Percentiles rank a stretch among this genome's conserved stretches.
Conservation (phyloP, 345 rosid genomes). For the Psidium friedrichsthalianum region DNA sequence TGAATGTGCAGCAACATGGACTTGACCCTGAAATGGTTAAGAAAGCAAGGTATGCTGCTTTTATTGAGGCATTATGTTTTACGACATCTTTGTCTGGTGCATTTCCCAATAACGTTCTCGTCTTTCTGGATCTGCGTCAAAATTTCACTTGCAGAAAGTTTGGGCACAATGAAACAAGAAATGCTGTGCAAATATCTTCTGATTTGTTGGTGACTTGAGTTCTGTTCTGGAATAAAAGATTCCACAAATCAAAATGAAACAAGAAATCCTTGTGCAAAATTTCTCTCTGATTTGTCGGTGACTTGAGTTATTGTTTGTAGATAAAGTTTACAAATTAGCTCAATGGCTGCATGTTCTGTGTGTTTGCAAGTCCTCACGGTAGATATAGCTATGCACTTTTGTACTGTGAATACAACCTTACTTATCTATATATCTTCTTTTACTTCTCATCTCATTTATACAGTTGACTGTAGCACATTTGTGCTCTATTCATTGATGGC, state of each 20-base stretch:
- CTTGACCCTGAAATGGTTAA: constrained; percentile 67
- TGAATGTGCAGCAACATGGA: constrained; percentile 80
- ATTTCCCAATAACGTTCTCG: neutral
- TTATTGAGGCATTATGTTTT: neutral
- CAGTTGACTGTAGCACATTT: neutral
- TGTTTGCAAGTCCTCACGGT: neutral
- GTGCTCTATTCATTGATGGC: neutral
- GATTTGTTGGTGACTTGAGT: neutral
- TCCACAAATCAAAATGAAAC: neutral
- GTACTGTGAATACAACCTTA: neutral
- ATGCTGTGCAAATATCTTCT: neutral
- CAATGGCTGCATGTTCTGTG: neutral
- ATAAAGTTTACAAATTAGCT: neutral
- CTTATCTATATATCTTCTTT: neutral
- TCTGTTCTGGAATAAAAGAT: neutral
- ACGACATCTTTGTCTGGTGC: neutral
- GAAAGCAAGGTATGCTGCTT: constrained; percentile 51
- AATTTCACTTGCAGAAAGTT: neutral
- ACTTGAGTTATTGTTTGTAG: neutral
- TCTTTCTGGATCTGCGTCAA: neutral
- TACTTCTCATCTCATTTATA: neutral
- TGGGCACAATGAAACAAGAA: neutral
- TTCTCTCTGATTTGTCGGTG: neutral
- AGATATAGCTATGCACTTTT: neutral
- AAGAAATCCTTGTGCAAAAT: too few species aligned